Base-by-base conservation (phyloP, 192 early-diverging fungal genomes). In the Fimicolochytrium jonesii region DNA sequence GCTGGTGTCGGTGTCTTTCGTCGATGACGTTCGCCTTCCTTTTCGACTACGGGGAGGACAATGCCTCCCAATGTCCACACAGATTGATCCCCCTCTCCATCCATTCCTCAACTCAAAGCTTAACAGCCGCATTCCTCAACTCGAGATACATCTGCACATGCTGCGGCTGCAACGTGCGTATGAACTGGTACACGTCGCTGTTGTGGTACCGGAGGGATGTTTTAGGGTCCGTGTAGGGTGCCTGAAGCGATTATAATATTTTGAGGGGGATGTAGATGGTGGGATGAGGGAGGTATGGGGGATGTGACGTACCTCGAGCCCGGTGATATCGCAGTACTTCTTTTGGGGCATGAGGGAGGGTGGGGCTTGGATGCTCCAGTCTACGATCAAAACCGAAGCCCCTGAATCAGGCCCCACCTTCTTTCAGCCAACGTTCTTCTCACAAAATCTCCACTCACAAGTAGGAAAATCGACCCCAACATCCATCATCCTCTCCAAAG, bases 251-350 rank as follows among this genome's bases (percentile, higher is more conserved):
- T 10, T 4, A 22, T 6, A 30, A 22, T 48, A 7, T 48, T 48
- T 15, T 22, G 22, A 50, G 28, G 18, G 48, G 17, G 41, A n/a
- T 42, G 41, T n/a, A 15, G 17, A 42, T 42, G 1, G 20, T 15
- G 17, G 41, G 17, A 42, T 42, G 28, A 18, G 28, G 28, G 48
- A 28, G 28, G 48, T 11, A 23, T 15, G 48, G 28, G 2, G 25
- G 20, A 17, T 29, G 28, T 9, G 0, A 28, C 49, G 36, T 74
- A 83, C 84, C 73, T 90, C 87, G 37, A 93, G 71, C 18, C 92
- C 92, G 6, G 92, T 94, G 46, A 94, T 83, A 64, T 94, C 92
- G 67, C 92, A 94, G 74, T 94, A 94, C 64, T 92, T 92, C 73
- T 91, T 91, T 64, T 85, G 82, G 11, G 92, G 92, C 32, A 75